Evolutionary conservation across 495 filamentous ascomycete species (phyloP).

Genomic region (Pseudotulostoma volvatum): DNA sequence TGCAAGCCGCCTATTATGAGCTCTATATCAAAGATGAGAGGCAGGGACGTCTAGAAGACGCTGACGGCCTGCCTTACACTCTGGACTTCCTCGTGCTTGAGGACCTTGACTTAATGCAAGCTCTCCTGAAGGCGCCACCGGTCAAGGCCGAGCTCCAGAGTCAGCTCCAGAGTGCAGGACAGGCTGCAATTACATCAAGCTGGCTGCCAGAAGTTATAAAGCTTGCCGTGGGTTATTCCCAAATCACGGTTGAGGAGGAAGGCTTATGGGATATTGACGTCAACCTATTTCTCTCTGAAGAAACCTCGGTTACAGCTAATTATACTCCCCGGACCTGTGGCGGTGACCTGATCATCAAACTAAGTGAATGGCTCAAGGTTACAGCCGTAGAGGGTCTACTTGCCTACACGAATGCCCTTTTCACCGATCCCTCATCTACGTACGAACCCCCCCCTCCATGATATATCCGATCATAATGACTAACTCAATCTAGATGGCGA

Average conservation of each 20-base stretch:
- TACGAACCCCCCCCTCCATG: conserved; percentile 24
- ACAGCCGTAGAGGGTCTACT: conserved; percentile 58
- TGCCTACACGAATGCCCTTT: conserved; percentile 52
- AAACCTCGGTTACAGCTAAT: conserved; percentile 88
- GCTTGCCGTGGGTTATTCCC: conserved; percentile 68
- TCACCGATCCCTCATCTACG: conserved; percentile 32
- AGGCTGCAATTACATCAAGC: conserved; percentile 33
- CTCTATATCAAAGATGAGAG: conserved; percentile 74
- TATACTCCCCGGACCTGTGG: conserved; percentile 87
- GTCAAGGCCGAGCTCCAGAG: conserved; percentile 72
- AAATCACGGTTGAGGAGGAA: conserved; percentile 84
- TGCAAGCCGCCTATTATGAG: conserved; percentile 54
- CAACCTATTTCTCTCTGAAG: conserved; percentile 86
- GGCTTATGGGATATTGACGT: conserved; percentile 92
- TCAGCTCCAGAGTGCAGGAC: conserved; percentile 45
- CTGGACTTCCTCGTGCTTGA: conserved; percentile 89
- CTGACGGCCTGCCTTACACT: conserved; percentile 81
- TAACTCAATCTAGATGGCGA: conserved; percentile 31
- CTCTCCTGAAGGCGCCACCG: conserved; percentile 63
- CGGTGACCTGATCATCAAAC: conserved; percentile 77
- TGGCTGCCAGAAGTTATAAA: conserved; percentile 77
- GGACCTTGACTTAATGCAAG: conserved; percentile 83
- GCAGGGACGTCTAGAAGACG: conserved; percentile 77
- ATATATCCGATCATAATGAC: neutral
- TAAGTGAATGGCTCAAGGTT: conserved; percentile 73